phyloP scores from a whole-genome alignment of 169 alveolate species.

The Plasmodium inui region DNA sequence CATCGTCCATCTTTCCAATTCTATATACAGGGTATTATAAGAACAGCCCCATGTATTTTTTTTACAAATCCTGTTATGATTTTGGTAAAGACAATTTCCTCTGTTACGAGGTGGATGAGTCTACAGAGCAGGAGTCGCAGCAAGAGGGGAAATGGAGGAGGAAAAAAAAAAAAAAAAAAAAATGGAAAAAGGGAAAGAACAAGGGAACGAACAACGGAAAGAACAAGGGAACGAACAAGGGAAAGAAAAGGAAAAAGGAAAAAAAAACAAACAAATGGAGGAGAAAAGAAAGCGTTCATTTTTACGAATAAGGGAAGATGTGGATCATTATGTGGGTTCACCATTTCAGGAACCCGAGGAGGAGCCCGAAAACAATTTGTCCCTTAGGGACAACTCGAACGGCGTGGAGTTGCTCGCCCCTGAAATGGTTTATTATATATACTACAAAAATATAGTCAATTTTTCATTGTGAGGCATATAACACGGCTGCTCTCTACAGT shows the following conservation, averaged over 20 bases:
- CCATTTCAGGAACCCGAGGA: not conserved
- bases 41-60: conserved; percentile 59
- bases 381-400: conserved; percentile 34
- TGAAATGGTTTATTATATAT: conserved; percentile 14
- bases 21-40: conserved; percentile 64
- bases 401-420: conserved; percentile 18
- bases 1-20: conserved; percentile 45
- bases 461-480: conserved; percentile 23
- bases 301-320: conserved; percentile 16
- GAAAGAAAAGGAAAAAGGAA: not conserved
- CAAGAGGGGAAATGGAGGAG: not conserved
- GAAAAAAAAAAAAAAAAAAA: not conserved
- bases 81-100: conserved; percentile 35
- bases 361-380: not conserved
- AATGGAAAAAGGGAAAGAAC: not conserved
- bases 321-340: not conserved
- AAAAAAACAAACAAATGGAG: not conserved
- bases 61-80: conserved; percentile 44
- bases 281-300: not conserved
- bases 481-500: not conserved
- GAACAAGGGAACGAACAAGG: not conserved
- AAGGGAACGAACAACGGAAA: not conserved
- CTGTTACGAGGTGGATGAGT: not conserved
- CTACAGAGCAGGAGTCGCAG: not conserved
- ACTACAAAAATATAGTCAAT: conserved; percentile 69